Base-by-base conservation (phyloP, 2,329 filamentous ascomycete genomes). In the Ophiosphaerella herpotricha region DNA sequence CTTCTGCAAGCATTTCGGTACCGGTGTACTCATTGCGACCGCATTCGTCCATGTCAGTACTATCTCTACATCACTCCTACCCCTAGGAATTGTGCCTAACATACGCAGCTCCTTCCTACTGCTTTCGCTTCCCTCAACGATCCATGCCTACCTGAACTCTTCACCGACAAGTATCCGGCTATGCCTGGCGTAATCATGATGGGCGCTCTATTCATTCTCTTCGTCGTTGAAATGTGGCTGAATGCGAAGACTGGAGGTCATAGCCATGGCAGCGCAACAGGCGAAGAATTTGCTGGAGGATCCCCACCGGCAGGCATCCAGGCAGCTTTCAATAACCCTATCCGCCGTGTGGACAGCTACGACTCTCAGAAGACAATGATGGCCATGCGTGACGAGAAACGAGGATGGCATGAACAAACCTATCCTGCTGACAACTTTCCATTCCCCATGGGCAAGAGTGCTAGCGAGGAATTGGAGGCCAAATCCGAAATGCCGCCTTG, bases 11-110 rank as follows among this genome's bases (percentile, higher is more conserved):
- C 83, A 85, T 61, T 74, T 74, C 44, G 72, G 90, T 65, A 94
- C 90, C 1, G 90, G 90, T 51, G 90, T 94, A 16, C 78, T 94
- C n/a, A 87, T 94, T 54, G 89, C 90, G 9, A 94, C 90, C 1
- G 89, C 90, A 47, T 94, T 94, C 65, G 89, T 93, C 23, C 89
- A 93, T 74, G 71, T 74, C 57, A 47, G 70, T 55, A 13, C 38
- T 21, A 13, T 39, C 14, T 16, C 7, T 21, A 14, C 18, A 24
- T 18, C 7, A 29, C n/a, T 18, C 2, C 31, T 3, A n/a, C 12
- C 4, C 18, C 2, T 23, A 13, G 9, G 6, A 24, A 43, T 14
- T 18, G 36, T 39, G 6, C 18, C 55, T 64, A 16, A 66, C 32
- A 4, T 33, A 12, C 5, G 31, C 45, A 74, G 71, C 76, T 85